These are phyloP conservation scores for Beauveria sp. DNA, from an alignment of 2,329 filamentous ascomycete genomes.

Conservation along the genomic window DNA sequence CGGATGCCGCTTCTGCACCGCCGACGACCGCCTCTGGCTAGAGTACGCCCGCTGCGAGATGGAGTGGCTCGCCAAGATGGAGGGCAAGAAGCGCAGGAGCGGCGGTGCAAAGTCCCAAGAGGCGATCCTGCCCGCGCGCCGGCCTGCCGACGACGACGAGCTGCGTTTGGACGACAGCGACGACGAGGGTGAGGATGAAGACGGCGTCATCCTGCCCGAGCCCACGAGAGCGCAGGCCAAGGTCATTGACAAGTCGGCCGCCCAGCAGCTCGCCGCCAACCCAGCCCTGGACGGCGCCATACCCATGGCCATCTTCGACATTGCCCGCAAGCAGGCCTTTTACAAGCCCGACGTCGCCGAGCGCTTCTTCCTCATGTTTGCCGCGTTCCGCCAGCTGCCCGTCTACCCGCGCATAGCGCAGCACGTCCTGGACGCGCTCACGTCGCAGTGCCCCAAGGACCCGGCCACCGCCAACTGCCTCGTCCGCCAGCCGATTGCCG, in stretches of 20 bases:
- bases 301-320: slow-evolving; percentile 84
- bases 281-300: slow-evolving; percentile 90
- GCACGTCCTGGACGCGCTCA: slow-evolving; percentile 64
- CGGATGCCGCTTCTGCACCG: slow-evolving; percentile 81
- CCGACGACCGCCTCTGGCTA: slow-evolving; percentile 67
- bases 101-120: slow-evolving; percentile 34
- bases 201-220: slow-evolving; percentile 38
- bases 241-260: slow-evolving; percentile 40
- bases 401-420: slow-evolving; percentile 60
- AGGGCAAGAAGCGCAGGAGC: slow-evolving; percentile 57
- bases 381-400: slow-evolving; percentile 58
- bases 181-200: slow-evolving; percentile 35
- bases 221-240: slow-evolving; percentile 31
- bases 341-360: slow-evolving; percentile 59
- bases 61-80: slow-evolving; percentile 80
- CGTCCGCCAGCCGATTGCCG: slow-evolving; percentile 62
- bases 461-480: slow-evolving; percentile 62
- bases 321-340: slow-evolving; percentile 70
- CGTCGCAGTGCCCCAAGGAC: slow-evolving; percentile 49
- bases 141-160: slow-evolving; percentile 41
- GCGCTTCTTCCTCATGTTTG: slow-evolving; percentile 74
- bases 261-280: slow-evolving; percentile 52
- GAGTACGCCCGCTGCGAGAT: slow-evolving; percentile 90
- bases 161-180: slow-evolving; percentile 36
- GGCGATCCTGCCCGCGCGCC: slow-evolving; percentile 36